Base-by-base conservation (phyloP, 495 filamentous ascomycete genomes). In the Penicillium macrosclerotiorum region DNA sequence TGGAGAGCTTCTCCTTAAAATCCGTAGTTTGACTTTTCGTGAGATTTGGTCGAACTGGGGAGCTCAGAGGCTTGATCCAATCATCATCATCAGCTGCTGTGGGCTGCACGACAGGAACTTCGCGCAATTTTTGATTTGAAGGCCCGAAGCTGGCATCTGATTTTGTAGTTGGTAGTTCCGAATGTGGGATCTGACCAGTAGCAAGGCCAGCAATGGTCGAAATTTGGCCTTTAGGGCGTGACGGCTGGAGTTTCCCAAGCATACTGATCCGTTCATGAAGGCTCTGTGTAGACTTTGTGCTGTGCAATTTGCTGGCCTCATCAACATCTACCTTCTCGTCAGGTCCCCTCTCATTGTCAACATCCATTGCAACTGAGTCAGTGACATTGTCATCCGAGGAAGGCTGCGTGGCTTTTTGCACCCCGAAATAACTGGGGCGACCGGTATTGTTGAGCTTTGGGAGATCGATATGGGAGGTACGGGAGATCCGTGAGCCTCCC, bases 261-360 rank as follows among this genome's bases (percentile, higher is more conserved):
- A 92, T 89, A 58, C 84, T 92, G 54, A 98, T 96, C 54, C 89
- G 86, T 47, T 97, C 94, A 46, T 94, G 88, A 13, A 98, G 74
- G 8, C 85, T 76, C 60, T 96, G 90, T 2, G 93, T 96, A 4
- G 90, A 91, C 5, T 88, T 91, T 58, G 93, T 95, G 67, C 80
- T 90, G 62, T 95, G 89, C 5, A 80, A 50, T 49, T 75, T 79
- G 36, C 74, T 73, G 14, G 62, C 67, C n/a, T 55, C 59, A 4
- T 66, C 68, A 8, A 47, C 44, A 24, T 71, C 66, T 13, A 49
- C 45, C 13, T 71, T 67, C 4, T 65, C 60, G 36, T 72, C 33
- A 1, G 26, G 16, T 60, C 73, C 48, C 26, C 69, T 69, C n/a
- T 79, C 68, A 5, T 79, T 71, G 36, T 87, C 82, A 5, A 78